These are phyloP conservation scores for Aspergillus quadricinctus DNA, from an alignment of 2,329 filamentous ascomycete genomes.

Conservation along the genomic window DNA sequence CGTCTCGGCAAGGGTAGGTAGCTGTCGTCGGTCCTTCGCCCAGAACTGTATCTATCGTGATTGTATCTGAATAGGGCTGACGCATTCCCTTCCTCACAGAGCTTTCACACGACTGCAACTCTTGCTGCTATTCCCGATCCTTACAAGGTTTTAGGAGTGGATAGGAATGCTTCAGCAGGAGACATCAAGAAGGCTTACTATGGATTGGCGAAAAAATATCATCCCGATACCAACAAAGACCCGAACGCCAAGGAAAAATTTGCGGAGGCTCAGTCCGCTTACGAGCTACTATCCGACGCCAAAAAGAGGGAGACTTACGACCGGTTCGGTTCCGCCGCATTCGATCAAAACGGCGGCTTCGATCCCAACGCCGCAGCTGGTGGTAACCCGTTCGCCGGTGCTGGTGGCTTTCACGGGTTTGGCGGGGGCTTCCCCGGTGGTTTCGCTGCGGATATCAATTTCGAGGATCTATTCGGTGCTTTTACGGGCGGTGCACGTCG, in stretches of 20 bases:
- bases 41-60: background rate
- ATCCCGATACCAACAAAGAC: constrained; percentile 98
- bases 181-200: constrained; percentile 99
- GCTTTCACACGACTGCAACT: constrained; percentile 43
- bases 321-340: constrained; percentile 78
- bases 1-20: constrained; percentile 30
- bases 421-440: constrained; percentile 54
- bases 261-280: constrained; percentile 84
- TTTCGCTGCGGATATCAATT: constrained; percentile 82
- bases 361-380: constrained; percentile 62
- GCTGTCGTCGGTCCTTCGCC: constrained; percentile 1
- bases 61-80: background rate
- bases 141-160: constrained; percentile 80
- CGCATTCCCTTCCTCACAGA: constrained; percentile 20
- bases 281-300: constrained; percentile 87
- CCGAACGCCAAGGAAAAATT: constrained; percentile 91
- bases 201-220: constrained; percentile 92
- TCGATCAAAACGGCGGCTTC: constrained; percentile 66
- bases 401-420: constrained; percentile 57
- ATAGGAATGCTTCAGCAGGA: constrained; percentile 70
- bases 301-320: constrained; percentile 93
- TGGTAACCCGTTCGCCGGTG: constrained; percentile 52
- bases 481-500: constrained; percentile 63
- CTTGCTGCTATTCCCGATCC: constrained; percentile 76
- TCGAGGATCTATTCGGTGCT: constrained; percentile 90